Evolutionary conservation across 2,329 filamentous ascomycete genomes (phyloP).

Genomic region (Neofusicoccum umdonicola): DNA sequence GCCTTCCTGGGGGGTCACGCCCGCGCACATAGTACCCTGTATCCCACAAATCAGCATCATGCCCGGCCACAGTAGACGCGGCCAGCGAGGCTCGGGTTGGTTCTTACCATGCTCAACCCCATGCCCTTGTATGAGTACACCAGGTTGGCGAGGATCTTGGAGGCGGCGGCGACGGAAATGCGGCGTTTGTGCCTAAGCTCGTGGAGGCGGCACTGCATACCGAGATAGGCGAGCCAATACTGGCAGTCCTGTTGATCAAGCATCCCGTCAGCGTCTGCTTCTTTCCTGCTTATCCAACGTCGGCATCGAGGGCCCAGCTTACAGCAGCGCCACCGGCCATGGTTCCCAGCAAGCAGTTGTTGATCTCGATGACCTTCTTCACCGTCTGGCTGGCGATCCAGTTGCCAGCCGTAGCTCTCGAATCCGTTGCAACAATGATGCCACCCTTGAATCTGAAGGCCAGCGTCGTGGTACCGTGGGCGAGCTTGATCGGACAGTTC

Average conservation of each 20-base stretch:
- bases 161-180: constrained; percentile 94
- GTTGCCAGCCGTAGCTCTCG: constrained; percentile 92
- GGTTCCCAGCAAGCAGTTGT: constrained; percentile 87
- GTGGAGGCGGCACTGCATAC: constrained; percentile 98
- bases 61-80: no score
- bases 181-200: constrained; percentile 98
- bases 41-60: neutral
- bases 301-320: constrained; percentile 33
- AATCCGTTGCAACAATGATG: constrained; percentile 98
- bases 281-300: neutral
- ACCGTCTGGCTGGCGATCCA: constrained; percentile 99
- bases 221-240: constrained; percentile 98
- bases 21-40: constrained; percentile 92
- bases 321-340: constrained; percentile 97
- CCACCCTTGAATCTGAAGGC: constrained; percentile 98
- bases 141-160: constrained; percentile 97
- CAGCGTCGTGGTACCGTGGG: constrained; percentile 96
- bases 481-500: constrained; percentile 97
- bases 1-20: constrained; percentile 91
- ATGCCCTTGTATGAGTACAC: constrained; percentile 99
- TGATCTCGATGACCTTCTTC: constrained; percentile 99
- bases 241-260: constrained; percentile 73
- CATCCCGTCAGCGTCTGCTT: neutral
- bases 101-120: constrained; percentile 80
- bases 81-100: no score